Evolutionary conservation across 1,139 yeast species (phyloP), one percentile per base, ranked within the genome.

Genomic region (Keqinozyma sinolaborantium): DNA sequence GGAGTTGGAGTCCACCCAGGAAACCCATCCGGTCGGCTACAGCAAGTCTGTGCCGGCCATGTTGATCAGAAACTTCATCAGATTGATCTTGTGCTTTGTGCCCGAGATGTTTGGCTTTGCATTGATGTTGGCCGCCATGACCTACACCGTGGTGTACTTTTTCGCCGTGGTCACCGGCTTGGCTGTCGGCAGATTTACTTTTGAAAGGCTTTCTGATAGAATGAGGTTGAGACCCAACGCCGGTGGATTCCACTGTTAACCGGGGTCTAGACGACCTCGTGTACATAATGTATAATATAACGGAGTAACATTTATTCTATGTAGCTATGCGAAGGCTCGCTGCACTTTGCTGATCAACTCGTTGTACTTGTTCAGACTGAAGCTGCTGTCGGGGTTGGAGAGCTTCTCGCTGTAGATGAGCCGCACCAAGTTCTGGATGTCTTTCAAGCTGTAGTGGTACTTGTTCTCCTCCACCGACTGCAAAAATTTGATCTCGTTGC

Each of bases 51-150:
- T 44, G 11, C 36, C 48, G 5, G 33, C 45, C 5, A 30, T 19
- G 9, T 28, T 43, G 14, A 23, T 66, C 24, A 51, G 83, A 50
- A 85, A 83, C 53, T 35, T 66, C 7, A 64, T 80, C 10, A 63
- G 90, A 44, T 54, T 80, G 15, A 32, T 68, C 0, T 47, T 83
- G 28, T 70, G 79, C 14, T 77, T 83, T 37, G 51, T 77, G 16
- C 75, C 84, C 3, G 83, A 83, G 20, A 63, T 82, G 64, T 53
- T 83, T 30, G 79, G 83, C 7, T 83, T 79, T 50, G 78, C 79
- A 25, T 58, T 83, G 45, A 83, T 83, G 94, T 70, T 83, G 61
- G 88, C 79, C 10, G 83, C 83, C 8, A 83, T 83, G 94, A 66
- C 83, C 21, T 82, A 64, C 50, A 72, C 81, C 7, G 47, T 81